phyloP scores from a whole-genome alignment of 257 asterid genomes.

The Thymus quinquecostatus region DNA sequence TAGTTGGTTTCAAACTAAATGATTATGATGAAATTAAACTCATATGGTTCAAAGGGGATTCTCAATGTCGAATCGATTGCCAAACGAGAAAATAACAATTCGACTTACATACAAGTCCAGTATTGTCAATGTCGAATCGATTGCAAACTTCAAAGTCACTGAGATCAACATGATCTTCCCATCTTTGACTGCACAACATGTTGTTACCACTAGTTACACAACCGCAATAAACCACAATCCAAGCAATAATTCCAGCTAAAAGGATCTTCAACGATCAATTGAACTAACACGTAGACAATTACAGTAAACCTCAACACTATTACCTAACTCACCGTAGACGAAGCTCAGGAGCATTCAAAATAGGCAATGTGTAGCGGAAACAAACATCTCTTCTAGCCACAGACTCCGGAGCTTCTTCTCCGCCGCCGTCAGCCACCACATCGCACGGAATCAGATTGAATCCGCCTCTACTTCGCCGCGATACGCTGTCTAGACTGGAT shows the following conservation, averaged over 20 bases:
- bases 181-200: constrained; percentile 73
- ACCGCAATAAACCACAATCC: constrained; percentile 19
- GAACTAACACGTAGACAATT: not conserved
- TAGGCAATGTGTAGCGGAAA: constrained; percentile 63
- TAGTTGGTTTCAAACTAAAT: too few species aligned
- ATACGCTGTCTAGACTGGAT: constrained; percentile 49
- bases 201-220: constrained; percentile 26
- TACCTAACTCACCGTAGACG: constrained; percentile 54
- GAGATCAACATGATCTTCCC: constrained; percentile 68
- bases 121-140: constrained; percentile 73
- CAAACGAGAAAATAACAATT: constrained; percentile 5
- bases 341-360: constrained; percentile 60
- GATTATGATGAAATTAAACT: not conserved
- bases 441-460: constrained; percentile 71
- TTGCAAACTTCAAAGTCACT: constrained; percentile 77
- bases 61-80: not conserved
- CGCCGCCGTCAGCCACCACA: constrained; percentile 42
- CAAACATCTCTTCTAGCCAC: constrained; percentile 48
- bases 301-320: not conserved
- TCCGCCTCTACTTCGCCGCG: constrained; percentile 67
- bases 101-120: constrained; percentile 83
- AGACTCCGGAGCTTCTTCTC: constrained; percentile 41
- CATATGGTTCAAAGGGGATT: not conserved
- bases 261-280: constrained; percentile 1
- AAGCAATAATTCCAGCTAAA: constrained; percentile 6